Percentiles rank a stretch among this genome's conserved stretches.
Evolutionary conservation across 306 rosid genomes (phyloP).

Genomic region (Vachellia pachyceras): DNA sequence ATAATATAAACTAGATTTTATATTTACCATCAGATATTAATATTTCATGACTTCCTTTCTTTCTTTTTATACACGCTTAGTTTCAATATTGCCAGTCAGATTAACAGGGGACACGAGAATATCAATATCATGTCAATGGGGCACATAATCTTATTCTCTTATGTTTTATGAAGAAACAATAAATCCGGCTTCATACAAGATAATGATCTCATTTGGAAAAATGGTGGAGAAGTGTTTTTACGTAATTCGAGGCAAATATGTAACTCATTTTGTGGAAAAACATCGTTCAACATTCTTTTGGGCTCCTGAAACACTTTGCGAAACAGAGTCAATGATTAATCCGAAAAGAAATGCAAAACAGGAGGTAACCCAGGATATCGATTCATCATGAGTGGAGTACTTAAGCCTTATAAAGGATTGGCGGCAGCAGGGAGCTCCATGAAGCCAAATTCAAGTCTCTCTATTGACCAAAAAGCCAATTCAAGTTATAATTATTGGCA

Average conservation of each 20-base stretch:
- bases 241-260: too few relatives aligned
- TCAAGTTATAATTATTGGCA: constrained; percentile 41
- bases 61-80: background rate
- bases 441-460: background rate
- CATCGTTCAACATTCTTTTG: too few relatives aligned
- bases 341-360: background rate
- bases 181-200: background rate
- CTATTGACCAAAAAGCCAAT: constrained; percentile 40
- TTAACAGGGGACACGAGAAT: background rate
- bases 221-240: too few relatives aligned
- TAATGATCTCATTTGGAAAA: too few relatives aligned
- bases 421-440: constrained; percentile 21
- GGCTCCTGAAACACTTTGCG: too few relatives aligned
- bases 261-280: too few relatives aligned
- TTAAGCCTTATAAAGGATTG: constrained; percentile 8
- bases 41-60: background rate
- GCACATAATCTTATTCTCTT: background rate
- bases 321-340: too few relatives aligned
- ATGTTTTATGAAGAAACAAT: background rate
- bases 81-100: background rate
- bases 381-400: background rate
- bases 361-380: background rate
- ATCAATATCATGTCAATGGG: background rate
- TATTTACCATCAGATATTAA: too few relatives aligned
- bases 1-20: too few relatives aligned